Evolutionary conservation across 768 basidiomycete genomes (phyloP), one percentile per base, ranked within the genome.

Genomic region (Mycena latifolia): DNA sequence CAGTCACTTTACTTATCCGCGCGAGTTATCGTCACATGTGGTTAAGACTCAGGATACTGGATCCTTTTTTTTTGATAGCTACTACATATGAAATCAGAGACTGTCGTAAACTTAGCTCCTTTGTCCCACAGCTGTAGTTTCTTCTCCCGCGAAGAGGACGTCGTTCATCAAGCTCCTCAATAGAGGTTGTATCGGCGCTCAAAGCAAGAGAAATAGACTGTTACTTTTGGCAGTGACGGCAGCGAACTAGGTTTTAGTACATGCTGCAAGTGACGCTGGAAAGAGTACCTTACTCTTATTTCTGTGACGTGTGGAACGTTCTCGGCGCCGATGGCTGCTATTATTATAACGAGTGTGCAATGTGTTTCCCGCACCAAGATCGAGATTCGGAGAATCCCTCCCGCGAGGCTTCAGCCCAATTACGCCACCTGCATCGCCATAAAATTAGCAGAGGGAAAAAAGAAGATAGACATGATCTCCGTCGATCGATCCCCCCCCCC

Each of bases 401-500:
- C 65, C 65, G 65, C 60, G 65, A 66, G 55, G 46, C 55, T 55
- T 47, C n/a, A n/a, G n/a, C n/a, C 60, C 60, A 41, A 63, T 37
- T 22, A 35, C 33, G 33, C 33, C 5, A n/a, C n/a, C 35, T 25
- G 59, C n/a, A n/a, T n/a, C n/a, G n/a, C n/a, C n/a, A n/a, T 64
- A 64, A 51, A 63, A 52, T 60, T 60, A 68, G 62, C 28, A n/a
- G 25, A 24, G 25, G 24, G 12, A 48, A 55, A 45, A 53, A 24
- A 22, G 31, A 37, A 18, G 15, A n/a, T n/a, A n/a, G n/a, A n/a
- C 52, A 53, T 11, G 33, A 37, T 20, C 33, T 53, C 52, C 52
- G 52, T n/a, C n/a, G n/a, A n/a, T 24, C 43, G 33, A n/a, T 2
- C 24, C 45, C 37, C n/a, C n/a, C n/a, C n/a, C n/a, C n/a, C n/a